Evolutionary conservation across 2,329 filamentous ascomycete genomes (phyloP).

Genomic region (Byssoonygena ceratinophila): DNA sequence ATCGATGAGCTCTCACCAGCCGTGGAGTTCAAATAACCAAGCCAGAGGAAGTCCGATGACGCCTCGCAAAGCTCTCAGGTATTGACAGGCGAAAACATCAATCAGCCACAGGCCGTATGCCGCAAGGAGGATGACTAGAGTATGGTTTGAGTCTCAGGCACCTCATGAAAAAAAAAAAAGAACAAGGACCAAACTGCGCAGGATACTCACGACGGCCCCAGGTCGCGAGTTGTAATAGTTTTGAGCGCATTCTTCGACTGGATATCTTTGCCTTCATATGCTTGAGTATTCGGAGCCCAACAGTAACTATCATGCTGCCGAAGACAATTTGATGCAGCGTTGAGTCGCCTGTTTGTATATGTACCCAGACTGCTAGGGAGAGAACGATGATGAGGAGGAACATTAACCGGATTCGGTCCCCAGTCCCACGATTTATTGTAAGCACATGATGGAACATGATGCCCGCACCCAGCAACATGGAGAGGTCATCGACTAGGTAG

Average conservation of each 20-base stretch:
- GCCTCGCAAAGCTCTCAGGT: slow-evolving; percentile 16
- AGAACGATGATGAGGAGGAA: slow-evolving; percentile 6
- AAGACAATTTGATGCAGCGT: slow-evolving; percentile 15
- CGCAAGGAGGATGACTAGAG: slow-evolving; percentile 11
- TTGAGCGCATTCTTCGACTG: slow-evolving; percentile 7
- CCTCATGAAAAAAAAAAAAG: no score
- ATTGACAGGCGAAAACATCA: slow-evolving; percentile 20
- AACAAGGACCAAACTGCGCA: not conserved
- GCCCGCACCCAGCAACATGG: slow-evolving; percentile 14
- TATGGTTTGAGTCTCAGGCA: not conserved
- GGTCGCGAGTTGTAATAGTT: slow-evolving; percentile 8
- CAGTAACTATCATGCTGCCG: slow-evolving; percentile 12
- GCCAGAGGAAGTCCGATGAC: slow-evolving; percentile 18
- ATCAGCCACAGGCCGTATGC: slow-evolving; percentile 20
- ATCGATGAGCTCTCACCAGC: slow-evolving; percentile 17
- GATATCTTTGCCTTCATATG: slow-evolving; percentile 8
- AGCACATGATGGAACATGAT: slow-evolving; percentile 16
- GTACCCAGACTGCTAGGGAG: slow-evolving; percentile 12
- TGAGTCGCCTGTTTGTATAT: slow-evolving; percentile 13
- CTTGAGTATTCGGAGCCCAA: slow-evolving; percentile 10
- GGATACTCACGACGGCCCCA: slow-evolving; percentile 6
- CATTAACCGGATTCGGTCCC: slow-evolving; percentile 4
- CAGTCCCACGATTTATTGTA: slow-evolving; percentile 9
- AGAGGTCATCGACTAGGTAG: slow-evolving; percentile 14
- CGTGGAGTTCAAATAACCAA: slow-evolving; percentile 23